Base-by-base conservation (phyloP, 2,329 filamentous ascomycete genomes). In the Paracamarosporium sp. region DNA sequence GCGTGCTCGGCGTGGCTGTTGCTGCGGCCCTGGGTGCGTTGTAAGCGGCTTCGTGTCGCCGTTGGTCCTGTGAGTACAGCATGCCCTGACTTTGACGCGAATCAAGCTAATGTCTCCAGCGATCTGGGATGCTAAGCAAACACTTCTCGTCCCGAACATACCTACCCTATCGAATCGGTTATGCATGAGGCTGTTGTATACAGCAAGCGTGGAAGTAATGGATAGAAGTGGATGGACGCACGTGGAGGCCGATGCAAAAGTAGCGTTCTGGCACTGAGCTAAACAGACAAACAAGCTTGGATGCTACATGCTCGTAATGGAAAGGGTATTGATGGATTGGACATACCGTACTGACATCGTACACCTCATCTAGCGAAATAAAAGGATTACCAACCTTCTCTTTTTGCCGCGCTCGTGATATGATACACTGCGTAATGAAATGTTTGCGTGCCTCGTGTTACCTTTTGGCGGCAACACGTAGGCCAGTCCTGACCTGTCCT, bases 261-360 rank as follows among this genome's bases (percentile, higher is more conserved):
- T 47, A 24, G 30, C n/a, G 27, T 24, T 47, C 44, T 47, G 44
- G 44, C 44, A 35, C 44, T 22, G n/a, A n/a, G n/a, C n/a, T 5
- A 12, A 35, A 3, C 5, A 17, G 44, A n/a, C n/a, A n/a, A n/a
- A n/a, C n/a, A n/a, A n/a, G n/a, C n/a, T 28, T 33, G 44, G 30
- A 35, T 35, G 31, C 6, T 5, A 35, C 13, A 35, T 12, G 30
- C 15, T 36, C 30, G 45, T 6, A 30, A 27, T 40, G 33, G 22
- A 27, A n/a, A 11, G 47, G 31, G 33, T 28, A 38, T 48, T 28
- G 33, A 40, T 50, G 47, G 33, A 50, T 50, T 50, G 31, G 47
- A 33, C 47, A 50, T 28, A 30, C 43, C 45, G 33, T 45, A 30
- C 24, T 12, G 31, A 50, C 33, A 50, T 50, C 47, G 33, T 50